Percentiles rank a stretch among this genome's conserved stretches.
These are phyloP conservation scores for Trichoderma citrinoviride DNA, from an alignment of 2,329 filamentous ascomycete species.

Conservation along the genomic window DNA sequence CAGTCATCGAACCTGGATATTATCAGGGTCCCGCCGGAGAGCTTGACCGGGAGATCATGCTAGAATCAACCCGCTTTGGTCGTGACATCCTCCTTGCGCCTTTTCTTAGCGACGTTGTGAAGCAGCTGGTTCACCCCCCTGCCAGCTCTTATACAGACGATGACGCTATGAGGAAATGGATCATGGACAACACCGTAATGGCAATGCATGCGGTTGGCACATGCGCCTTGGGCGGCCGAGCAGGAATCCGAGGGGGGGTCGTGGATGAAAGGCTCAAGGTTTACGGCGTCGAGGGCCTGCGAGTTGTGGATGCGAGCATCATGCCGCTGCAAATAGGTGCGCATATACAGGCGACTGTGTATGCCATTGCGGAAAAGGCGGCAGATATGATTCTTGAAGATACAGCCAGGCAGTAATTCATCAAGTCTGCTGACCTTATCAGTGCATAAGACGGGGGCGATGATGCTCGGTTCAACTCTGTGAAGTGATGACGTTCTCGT, in stretches of 20 bases:
- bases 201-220: conserved; percentile 43
- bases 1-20: conserved; percentile 44
- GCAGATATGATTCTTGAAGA: conserved; percentile 33
- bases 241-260: conserved; percentile 33
- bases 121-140: conserved; percentile 27
- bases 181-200: conserved; percentile 32
- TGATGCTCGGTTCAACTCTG: background rate
- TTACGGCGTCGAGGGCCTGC: conserved; percentile 28
- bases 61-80: conserved; percentile 40
- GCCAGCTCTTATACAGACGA: conserved; percentile 24
- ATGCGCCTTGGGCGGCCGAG: conserved; percentile 35
- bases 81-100: conserved; percentile 39
- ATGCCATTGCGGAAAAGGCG: conserved; percentile 36
- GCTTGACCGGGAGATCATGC: conserved; percentile 45
- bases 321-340: conserved; percentile 32
- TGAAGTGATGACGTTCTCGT: background rate
- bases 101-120: conserved; percentile 40
- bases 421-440: background rate
- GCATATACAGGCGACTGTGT: conserved; percentile 32
- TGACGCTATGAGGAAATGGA: conserved; percentile 28
- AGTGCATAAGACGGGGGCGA: background rate
- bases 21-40: conserved; percentile 39
- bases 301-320: conserved; percentile 30
- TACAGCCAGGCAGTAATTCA: background rate
- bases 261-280: conserved; percentile 31